A percentile compares a stretch with the other conserved stretches of the same genome.
Evolutionary conservation across 768 basidiomycete species (phyloP).

Genomic region (Panaeolus papilionaceus): DNA sequence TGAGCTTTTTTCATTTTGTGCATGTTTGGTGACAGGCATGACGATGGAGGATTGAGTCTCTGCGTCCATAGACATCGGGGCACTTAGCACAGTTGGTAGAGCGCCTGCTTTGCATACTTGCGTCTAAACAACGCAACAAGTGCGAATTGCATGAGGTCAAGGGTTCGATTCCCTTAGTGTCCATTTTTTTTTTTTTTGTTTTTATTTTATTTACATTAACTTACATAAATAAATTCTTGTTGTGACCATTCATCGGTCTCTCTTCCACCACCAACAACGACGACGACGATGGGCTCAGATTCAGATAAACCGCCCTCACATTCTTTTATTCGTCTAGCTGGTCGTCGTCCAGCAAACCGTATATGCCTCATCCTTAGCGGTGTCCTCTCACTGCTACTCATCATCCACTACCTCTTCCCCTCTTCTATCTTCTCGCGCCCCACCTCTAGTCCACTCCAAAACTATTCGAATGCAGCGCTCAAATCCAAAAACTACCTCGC

Average conservation of each 20-base stretch:
- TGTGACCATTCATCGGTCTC: background rate
- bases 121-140: constrained; percentile 17
- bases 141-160: constrained; percentile 55
- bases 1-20: constrained; percentile 3
- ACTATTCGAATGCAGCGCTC: constrained; percentile 54
- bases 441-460: constrained; percentile 29
- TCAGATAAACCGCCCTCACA: constrained; percentile 51
- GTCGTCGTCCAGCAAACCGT: constrained; percentile 61
- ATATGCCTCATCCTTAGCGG: constrained; percentile 73
- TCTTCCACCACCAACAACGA: constrained; percentile 28
- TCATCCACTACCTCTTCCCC: constrained; percentile 61
- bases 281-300: constrained; percentile 52
- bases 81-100: constrained; percentile 66
- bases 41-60: background rate
- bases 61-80: constrained; percentile 31
- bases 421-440: constrained; percentile 57
- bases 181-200: constrained; percentile 33
- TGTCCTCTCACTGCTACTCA: constrained; percentile 60
- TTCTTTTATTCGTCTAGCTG: constrained; percentile 28
- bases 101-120: constrained; percentile 60
- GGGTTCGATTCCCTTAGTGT: constrained; percentile 63
- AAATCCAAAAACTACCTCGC: constrained; percentile 74
- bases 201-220: constrained; percentile 4
- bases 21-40: constrained; percentile 15
- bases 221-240: background rate